A percentile compares a stretch with the other conserved stretches of the same genome.
Conservation (phyloP, 2,329 filamentous ascomycete genomes). For the Penicillium sp. region DNA sequence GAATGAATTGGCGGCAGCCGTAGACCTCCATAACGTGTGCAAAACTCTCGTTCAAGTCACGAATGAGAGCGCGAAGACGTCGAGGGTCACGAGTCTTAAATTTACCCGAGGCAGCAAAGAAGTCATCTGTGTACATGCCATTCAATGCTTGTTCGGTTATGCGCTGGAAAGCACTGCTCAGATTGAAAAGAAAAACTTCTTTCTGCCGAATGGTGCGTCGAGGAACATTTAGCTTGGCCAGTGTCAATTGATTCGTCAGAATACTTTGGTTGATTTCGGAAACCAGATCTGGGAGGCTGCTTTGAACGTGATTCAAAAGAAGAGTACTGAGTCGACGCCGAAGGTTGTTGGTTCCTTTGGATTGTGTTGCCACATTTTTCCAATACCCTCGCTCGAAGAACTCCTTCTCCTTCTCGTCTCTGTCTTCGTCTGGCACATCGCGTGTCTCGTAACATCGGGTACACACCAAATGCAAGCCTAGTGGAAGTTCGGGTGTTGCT, state of each 20-base stretch:
- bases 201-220: constrained; percentile 28
- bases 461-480: constrained; percentile 46
- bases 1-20: constrained; percentile 12
- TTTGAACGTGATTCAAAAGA: background rate
- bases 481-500: constrained; percentile 41
- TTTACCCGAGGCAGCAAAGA: constrained; percentile 8
- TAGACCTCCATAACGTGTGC: constrained; percentile 24
- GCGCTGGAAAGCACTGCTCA: background rate
- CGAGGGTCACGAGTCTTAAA: constrained; percentile 18
- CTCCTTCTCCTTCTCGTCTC: background rate
- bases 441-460: background rate
- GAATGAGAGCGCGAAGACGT: constrained; percentile 31
- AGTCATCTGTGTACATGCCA: background rate
- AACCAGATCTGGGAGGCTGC: background rate
- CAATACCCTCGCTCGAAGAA: constrained; percentile 31
- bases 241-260: constrained; percentile 29
- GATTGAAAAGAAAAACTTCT: constrained; percentile 29
- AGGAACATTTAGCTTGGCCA: constrained; percentile 27
- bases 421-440: background rate
- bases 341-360: background rate
- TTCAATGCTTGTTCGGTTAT: background rate
- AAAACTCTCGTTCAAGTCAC: constrained; percentile 30
- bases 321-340: background rate
- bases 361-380: background rate
- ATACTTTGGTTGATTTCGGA: background rate